Evolutionary conservation across 331 rosid species (phyloP), one percentile per base, ranked within the genome.

Genomic region (Malus hybrid): DNA sequence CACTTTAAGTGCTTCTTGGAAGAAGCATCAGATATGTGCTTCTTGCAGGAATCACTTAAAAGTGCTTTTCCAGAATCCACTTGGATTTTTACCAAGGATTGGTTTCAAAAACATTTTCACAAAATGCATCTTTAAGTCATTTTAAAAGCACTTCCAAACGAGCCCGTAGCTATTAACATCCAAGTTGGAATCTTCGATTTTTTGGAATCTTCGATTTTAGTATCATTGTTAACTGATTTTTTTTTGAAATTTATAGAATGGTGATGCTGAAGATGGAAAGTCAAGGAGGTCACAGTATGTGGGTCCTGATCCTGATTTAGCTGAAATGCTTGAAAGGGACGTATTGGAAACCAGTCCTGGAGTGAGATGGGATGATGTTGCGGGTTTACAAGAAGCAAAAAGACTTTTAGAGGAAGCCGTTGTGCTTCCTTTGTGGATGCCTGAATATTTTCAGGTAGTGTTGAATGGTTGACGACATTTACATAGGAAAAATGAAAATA

Each of bases 401-500:
- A 85, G 98, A 77, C 94, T 95, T 82, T 84, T 95, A 73, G 98
- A 95, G 87, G 99, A 95, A 88, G 99, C 99, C 67, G 98, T 95
- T 75, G 99, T 95, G 34, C 99, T 95, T 83, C 99, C 99, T 66
- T 66, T 90, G 81, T 95, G 94, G 97, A 92, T 95, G 99, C 99
- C 99, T 34, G 98, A 95, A 72, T 92, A 89, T 88, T 93, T 93
- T 73, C 96, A 93, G 97, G 98, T 93, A 83, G 44, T 74, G 67
- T 74, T 72, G 77, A 76, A 74, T 75, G 56, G 63, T 32, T 66
- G 52, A 66, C 4, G n/a, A 55, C 32, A 29, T 7, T 66, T 56
- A 32, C 11, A 18, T 52, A 30, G 14, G 52, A 18, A 15, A 66
- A 74, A 68, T 53, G 60, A 42, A 6, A 42, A 14, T 16, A 10